Evolutionary conservation across 352 stramenopile species (phyloP), one percentile per base, ranked within the genome.

Genomic region (Phytophthora lateralis): DNA sequence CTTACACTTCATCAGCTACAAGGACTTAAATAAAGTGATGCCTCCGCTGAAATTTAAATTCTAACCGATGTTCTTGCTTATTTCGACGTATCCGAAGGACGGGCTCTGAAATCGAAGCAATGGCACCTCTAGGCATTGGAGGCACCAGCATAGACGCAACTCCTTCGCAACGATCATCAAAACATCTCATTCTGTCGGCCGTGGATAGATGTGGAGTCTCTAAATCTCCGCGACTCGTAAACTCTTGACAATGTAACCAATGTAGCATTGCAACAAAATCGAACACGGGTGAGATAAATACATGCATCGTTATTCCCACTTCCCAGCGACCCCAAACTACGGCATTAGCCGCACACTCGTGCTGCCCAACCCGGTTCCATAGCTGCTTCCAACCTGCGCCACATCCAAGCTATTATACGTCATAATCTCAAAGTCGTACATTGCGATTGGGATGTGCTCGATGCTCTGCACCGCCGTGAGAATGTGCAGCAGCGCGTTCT

Each of bases 341-440:
- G 68, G 63, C 76, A 82, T 80, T 38, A 88, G 55, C 14, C 78
- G 66, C 49, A 85, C 73, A 55, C 71, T 80, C 2, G 48, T 58
- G 30, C 63, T 73, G 27, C 71, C 61, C 48, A 76, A 57, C 1
- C 74, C 55, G 0, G 62, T 63, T 0, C 55, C 64, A 52, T 88
- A 85, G 26, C 49, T 69, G 52, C 68, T 71, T 9, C 76, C 75
- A 43, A 51, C 69, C 30, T 85, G 79, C 38, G 80, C 75, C 2
- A 68, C 75, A 34, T 89, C 79, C 46, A 85, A 55, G 45, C 65
- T 87, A 8, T 55, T 73, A 29, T 68, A 85, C n/a, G 71, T 73
- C n/a, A 47, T 64, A 55, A 89, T 89, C 61, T 95, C 83, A 63
- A 92, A 95, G 66, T 95, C 78, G 66, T 95, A 95, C 78, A 92